A percentile compares a stretch with the other conserved stretches of the same genome.
phyloP scores from a whole-genome alignment of 2,329 filamentous ascomycete species.

The Ambrosiella xylebori region DNA sequence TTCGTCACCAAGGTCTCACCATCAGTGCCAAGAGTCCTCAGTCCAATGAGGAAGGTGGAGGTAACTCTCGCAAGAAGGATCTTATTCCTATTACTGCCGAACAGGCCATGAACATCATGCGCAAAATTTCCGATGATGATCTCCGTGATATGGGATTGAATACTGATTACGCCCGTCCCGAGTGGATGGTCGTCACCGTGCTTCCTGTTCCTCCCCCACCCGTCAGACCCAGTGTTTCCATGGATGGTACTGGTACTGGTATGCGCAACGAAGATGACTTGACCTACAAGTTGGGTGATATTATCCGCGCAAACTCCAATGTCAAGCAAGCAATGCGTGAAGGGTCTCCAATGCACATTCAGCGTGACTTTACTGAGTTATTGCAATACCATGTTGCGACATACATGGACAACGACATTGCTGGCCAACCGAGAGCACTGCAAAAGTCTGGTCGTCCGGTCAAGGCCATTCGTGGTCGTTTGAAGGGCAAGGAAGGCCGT shows the following conservation, averaged over 20 bases:
- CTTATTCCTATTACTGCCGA: conserved; percentile 71
- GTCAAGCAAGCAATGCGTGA: conserved; percentile 81
- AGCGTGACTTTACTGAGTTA: conserved; percentile 75
- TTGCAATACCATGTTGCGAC: conserved; percentile 97
- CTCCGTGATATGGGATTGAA: conserved; percentile 80
- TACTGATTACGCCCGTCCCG: conserved; percentile 83
- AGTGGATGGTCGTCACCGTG: conserved; percentile 96
- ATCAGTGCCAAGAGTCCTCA: conserved; percentile 51
- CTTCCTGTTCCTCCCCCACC: conserved; percentile 89
- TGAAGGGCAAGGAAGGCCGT: conserved; percentile 98
- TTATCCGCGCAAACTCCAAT: conserved; percentile 92
- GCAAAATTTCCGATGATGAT: conserved; percentile 65
- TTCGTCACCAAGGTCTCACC: conserved; percentile 73
- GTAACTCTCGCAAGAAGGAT: conserved; percentile 45
- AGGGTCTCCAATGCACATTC: conserved; percentile 80
- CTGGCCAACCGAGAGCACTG: conserved; percentile 79
- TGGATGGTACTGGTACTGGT: conserved; percentile 83
- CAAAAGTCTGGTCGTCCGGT: conserved; percentile 95
- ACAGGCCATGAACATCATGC: conserved; percentile 71
- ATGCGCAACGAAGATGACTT: conserved; percentile 95
- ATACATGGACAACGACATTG: conserved; percentile 99
- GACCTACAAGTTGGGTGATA: conserved; percentile 97
- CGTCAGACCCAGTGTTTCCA: conserved; percentile 89
- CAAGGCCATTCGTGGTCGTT: conserved; percentile 86
- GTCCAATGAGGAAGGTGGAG: conserved; percentile 29